phyloP scores from a whole-genome alignment of 2,329 filamentous ascomycete species.

The Penicillium sp. region DNA sequence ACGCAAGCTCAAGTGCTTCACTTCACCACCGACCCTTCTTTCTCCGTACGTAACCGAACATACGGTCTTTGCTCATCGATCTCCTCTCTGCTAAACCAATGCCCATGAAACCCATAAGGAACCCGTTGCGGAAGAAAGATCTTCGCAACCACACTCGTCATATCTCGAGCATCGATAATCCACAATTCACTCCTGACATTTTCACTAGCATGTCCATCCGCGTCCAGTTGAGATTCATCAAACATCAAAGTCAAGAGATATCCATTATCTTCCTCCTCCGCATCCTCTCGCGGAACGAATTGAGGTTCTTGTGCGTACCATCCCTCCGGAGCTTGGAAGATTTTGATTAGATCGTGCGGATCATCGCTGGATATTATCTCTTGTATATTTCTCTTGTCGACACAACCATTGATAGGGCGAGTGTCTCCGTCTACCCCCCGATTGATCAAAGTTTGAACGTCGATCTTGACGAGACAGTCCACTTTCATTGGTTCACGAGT shows the following conservation, averaged over 20 bases:
- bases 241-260: constrained; percentile 73
- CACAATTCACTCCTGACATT: constrained; percentile 66
- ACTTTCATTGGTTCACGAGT: constrained; percentile 11
- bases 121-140: constrained; percentile 69
- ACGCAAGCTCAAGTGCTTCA: neutral
- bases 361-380: neutral
- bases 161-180: constrained; percentile 47
- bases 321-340: constrained; percentile 1
- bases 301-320: constrained; percentile 10
- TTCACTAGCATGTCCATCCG: constrained; percentile 53
- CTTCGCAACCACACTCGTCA: constrained; percentile 62
- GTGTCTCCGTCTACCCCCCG: neutral
- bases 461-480: constrained; percentile 2
- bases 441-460: constrained; percentile 5
- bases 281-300: constrained; percentile 20
- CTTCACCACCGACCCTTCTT: too few relatives aligned
- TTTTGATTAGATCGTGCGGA: neutral
- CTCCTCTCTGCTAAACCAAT: constrained; percentile 1
- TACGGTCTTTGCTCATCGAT: constrained; percentile 3
- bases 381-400: constrained; percentile 1
- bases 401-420: neutral
- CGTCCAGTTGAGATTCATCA: constrained; percentile 65
- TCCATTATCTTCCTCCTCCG: constrained; percentile 66
- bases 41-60: neutral
- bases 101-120: constrained; percentile 56